Evolutionary conservation across 306 rosid genomes (phyloP), one percentile per base, ranked within the genome.

Genomic region (Macrotyloma uniflorum): DNA sequence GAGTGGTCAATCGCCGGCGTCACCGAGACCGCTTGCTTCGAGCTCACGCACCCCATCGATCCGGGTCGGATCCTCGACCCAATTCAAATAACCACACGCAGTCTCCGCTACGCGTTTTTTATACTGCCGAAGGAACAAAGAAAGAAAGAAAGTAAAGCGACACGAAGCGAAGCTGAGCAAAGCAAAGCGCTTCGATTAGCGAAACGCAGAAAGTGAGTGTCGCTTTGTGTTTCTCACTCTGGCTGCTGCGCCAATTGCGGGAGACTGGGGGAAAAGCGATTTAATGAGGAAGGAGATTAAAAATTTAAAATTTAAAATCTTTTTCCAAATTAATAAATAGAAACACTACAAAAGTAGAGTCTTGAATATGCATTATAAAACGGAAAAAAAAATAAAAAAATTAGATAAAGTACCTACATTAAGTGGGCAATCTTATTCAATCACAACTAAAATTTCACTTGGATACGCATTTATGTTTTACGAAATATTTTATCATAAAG

Each of bases 1-100:
- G 96, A 89, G 83, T 85, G 90, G 78, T 94, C 98, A 67, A 89
- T 67, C 24, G 96, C 97, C 12, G 98, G 97, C 72, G 98, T 94
- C 23, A 91, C 97, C 5, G 94, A 87, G 75, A 93, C 98, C 67
- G 96, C 82, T 47, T 91, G 94, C 94, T 94, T 94, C 65, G 97
- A 86, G 81, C 85, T 91, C 53, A 88, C 94, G 76, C 98, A 94
- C 20, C 98, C 98, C 98, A 94, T 94, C 46, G 74, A 76, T 45
- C 61, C 61, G 69, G 55, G 70, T 62, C 65, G 62, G 70, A 42
- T n/a, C 70, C 54, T 47, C 67, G 33, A 1, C 67, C 54, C 85
- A 23, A 38, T 23, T 45, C 38, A 35, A 40, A 3, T 6, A 4
- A 10, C 51, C 5, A 49, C 12, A 47, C 42, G 1, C 23, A 8